Evolutionary conservation across 495 filamentous ascomycete genomes (phyloP), one percentile per base, ranked within the genome.

Genomic region (Podospora pseudocomata): DNA sequence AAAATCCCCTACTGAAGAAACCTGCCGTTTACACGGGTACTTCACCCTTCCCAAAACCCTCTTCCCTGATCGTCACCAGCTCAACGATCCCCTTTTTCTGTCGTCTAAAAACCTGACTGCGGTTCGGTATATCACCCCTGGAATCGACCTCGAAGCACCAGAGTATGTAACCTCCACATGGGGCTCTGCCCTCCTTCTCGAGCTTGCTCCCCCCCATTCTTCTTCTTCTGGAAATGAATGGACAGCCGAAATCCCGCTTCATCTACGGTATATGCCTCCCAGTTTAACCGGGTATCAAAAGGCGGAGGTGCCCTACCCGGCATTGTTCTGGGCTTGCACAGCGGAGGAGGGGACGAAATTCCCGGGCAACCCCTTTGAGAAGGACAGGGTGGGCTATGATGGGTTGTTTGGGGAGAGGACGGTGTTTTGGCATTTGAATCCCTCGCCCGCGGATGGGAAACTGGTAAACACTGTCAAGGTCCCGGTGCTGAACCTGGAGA

Each of bases 81-180:
- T 79, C 64, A 68, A 73, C n/a, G 79, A 81, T 65, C 72, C 72
- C 44, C 70, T 81, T 28, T 79, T 79, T 67, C 70, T 82, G 57
- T 69, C 85, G 20, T 92, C 91, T 2, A 91, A 96, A 62, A 90
- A 93, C 72, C 80, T 99, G 59, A 83, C 81, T 27, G 78, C 84
- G 0, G 77, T 97, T 55, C 87, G 86, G 55, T 87, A 87, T 64
- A 84, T 91, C 59, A 86, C 88, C 53, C 89, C 92, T 55, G 92
- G 92, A 57, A 92, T 92, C 3, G 95, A 98, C 71, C 92, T 99
- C 60, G 95, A 99, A 79, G 92, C 92, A 0, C 95, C 95, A 11
- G 89, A 90, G 70, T 99, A 95, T 84, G 87, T 87, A 13, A 82
- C 91, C 57, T 75, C 83, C 27, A 74, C 83, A 66, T 98, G 95